Evolutionary conservation across 2,329 filamentous ascomycete species (phyloP).

Genomic region (Ophiostoma angusticollis): DNA sequence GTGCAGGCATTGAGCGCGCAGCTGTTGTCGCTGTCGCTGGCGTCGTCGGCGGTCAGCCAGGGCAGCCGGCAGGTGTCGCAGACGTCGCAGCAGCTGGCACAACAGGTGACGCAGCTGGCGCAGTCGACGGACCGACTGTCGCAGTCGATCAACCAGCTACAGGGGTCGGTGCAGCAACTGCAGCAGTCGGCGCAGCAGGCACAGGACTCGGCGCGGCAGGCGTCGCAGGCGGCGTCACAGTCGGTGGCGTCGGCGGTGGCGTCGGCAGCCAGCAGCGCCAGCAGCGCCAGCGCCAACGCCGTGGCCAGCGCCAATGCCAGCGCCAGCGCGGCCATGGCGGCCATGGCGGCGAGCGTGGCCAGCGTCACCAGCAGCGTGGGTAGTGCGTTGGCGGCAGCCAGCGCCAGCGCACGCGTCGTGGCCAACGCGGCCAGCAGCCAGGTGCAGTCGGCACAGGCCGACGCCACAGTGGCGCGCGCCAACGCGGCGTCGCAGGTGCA

Average conservation of each 20-base stretch:
- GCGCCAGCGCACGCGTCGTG: constrained; percentile 4
- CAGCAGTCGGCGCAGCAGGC: constrained; percentile 16
- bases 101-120: constrained; percentile 17
- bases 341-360: constrained; percentile 17
- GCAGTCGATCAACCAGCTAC: constrained; percentile 18
- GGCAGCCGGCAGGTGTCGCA: constrained; percentile 20
- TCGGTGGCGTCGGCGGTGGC: constrained; percentile 15
- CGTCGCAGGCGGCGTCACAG: constrained; percentile 18
- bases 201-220: constrained; percentile 15
- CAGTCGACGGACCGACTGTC: constrained; percentile 21
- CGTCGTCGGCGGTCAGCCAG: constrained; percentile 18
- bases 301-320: constrained; percentile 19
- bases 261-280: constrained; percentile 19
- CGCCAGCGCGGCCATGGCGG: constrained; percentile 18
- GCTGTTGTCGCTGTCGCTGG: constrained; percentile 20
- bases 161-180: constrained; percentile 15
- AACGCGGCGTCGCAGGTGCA: constrained; percentile 21
- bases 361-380: no score
- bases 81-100: constrained; percentile 21
- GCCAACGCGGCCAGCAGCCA: constrained; percentile 17
- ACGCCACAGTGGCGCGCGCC: constrained; percentile 19
- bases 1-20: constrained; percentile 17
- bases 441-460: constrained; percentile 20
- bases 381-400: constrained; percentile 1
- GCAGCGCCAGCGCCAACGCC: constrained; percentile 14